These are phyloP conservation scores for Pythium volutum DNA, from an alignment of 352 stramenopile species.

Conservation along the genomic window DNA sequence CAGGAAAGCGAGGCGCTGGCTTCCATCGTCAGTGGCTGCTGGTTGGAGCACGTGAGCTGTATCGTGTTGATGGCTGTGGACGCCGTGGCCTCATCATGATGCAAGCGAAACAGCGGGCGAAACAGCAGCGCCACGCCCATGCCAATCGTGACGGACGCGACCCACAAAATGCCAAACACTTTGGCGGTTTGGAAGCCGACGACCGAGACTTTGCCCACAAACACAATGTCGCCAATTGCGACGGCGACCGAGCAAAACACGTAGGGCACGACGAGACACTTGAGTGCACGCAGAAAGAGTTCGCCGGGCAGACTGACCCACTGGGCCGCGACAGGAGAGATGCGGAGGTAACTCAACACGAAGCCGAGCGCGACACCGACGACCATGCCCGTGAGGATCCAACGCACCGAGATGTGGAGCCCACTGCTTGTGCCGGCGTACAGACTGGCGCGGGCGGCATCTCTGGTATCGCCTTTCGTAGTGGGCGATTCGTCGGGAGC, in stretches of 20 bases:
- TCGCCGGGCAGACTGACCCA: constrained; percentile 64
- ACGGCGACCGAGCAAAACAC: constrained; percentile 75
- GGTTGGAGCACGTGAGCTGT: constrained; percentile 44
- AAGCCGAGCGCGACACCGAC: constrained; percentile 51
- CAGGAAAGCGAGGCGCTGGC: too few relatives aligned
- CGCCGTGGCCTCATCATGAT: not conserved
- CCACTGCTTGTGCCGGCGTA: constrained; percentile 40
- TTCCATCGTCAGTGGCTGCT: not conserved
- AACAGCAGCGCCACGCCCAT: constrained; percentile 51
- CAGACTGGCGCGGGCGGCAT: constrained; percentile 21
- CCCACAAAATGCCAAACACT: constrained; percentile 50
- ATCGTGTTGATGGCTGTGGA: constrained; percentile 28
- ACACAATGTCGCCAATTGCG: constrained; percentile 64
- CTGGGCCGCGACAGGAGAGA: constrained; percentile 36
- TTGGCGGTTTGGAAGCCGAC: constrained; percentile 56
- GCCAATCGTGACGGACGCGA: constrained; percentile 40
- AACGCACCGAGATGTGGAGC: constrained; percentile 38
- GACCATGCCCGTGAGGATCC: constrained; percentile 48
- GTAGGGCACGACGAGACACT: constrained; percentile 64
- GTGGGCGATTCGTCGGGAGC: not conserved
- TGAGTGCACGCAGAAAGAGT: constrained; percentile 65
- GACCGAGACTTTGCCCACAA: constrained; percentile 59
- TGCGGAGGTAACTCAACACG: constrained; percentile 32
- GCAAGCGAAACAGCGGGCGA: constrained; percentile 42
- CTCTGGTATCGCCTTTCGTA: not conserved